Conservation (phyloP, 2,329 filamentous ascomycete genomes). For the Drechslerella coelobrocha region DNA sequence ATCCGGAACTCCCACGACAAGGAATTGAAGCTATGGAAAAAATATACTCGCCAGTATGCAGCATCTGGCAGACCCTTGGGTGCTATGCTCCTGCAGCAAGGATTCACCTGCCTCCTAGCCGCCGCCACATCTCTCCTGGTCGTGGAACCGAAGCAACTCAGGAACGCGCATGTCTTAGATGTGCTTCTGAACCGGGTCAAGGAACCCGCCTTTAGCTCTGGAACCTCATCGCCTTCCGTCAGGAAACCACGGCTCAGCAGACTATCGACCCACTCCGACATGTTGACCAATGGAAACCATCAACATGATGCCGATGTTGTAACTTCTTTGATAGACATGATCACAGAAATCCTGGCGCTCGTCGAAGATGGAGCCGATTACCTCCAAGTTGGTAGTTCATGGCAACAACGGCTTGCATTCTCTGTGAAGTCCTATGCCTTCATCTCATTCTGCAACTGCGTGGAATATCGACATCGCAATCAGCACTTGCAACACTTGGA, state of each 20-base stretch:
- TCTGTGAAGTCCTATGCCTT: slow-evolving; percentile 83
- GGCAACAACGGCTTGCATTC: slow-evolving; percentile 85
- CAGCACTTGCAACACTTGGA: slow-evolving; percentile 10
- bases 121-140: slow-evolving; percentile 77
- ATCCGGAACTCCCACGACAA: slow-evolving; percentile 79
- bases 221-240: slow-evolving; percentile 60
- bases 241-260: slow-evolving; percentile 55
- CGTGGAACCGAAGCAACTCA: slow-evolving; percentile 67
- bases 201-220: slow-evolving; percentile 56
- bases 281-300: slow-evolving; percentile 56
- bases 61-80: slow-evolving; percentile 80
- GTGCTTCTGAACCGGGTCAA: slow-evolving; percentile 68
- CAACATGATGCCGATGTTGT: slow-evolving; percentile 64
- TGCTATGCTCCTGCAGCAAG: slow-evolving; percentile 87
- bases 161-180: slow-evolving; percentile 73
- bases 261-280: slow-evolving; percentile 33
- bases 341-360: slow-evolving; percentile 81
- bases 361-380: slow-evolving; percentile 91
- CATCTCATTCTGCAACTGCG: slow-evolving; percentile 83
- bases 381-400: slow-evolving; percentile 80
- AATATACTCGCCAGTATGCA: slow-evolving; percentile 82
- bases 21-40: slow-evolving; percentile 75
- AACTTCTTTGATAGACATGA: slow-evolving; percentile 71
- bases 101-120: slow-evolving; percentile 83
- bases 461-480: slow-evolving; percentile 78